Evolutionary conservation across 768 basidiomycete genomes (phyloP), one percentile per base, ranked within the genome.

Genomic region (Daedaleopsis nitida): DNA sequence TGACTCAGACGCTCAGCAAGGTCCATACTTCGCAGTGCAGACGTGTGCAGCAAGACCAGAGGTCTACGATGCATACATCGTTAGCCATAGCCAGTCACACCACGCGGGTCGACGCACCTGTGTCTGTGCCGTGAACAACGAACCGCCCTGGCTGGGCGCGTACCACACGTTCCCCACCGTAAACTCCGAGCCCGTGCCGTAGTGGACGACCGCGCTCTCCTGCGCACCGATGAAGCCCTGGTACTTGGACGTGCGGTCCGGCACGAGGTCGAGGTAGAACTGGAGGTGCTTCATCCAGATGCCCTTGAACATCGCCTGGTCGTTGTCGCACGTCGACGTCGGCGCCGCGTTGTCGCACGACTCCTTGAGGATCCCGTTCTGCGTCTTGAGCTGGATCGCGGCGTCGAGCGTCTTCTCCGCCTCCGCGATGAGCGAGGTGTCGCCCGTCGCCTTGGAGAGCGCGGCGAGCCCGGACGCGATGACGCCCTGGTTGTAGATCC

Each of bases 401-500:
- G 67, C 67, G 54, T 68, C 66, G 34, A 68, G 58, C 5, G 62
- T 66, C 24, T 64, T 60, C 55, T 66, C 63, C 0, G 67, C 67
- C 59, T 65, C 39, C 23, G 37, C 52, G 44, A 66, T 52, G 34
- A 62, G 59, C 16, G 51, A 44, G 13, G 56, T 38, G 47, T 63
- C 51, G 17, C 52, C 63, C 1, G 59, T 61, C 23, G 63, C 63
- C 17, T 47, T 60, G 24, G 34, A 52, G 23, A 86, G 77, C 24
- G 79, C 78, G 8, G 74, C 79, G 9, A 85, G 72, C 17, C 82
- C 83, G 38, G 82, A 82, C 16, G 82, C 84, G 50, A 85, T 78
- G 43, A 86, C 83, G 11, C 80, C 82, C 66, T 85, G 84, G 63
- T 86, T 85, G 66, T 86, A 86, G 0, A 80, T 83, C 84, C 84